These are phyloP conservation scores for Artomyces pyxidatus DNA, from an alignment of 768 basidiomycete species.

Conservation along the genomic window DNA sequence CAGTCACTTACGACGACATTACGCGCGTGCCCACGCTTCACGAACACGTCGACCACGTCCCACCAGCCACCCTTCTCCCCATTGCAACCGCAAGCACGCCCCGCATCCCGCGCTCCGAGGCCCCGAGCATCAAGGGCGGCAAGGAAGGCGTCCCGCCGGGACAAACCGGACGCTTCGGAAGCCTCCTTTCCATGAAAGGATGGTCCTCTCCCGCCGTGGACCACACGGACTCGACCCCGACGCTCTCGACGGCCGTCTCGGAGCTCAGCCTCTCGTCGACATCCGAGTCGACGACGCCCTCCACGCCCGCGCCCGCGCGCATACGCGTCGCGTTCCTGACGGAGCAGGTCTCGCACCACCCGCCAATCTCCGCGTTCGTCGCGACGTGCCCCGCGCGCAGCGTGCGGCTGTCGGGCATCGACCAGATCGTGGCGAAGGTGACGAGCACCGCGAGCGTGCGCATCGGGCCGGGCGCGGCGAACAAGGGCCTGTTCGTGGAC, in stretches of 20 bases:
- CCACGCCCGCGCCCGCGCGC: conserved; percentile 28
- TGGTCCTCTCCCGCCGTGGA: conserved; percentile 38
- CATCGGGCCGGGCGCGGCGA: conserved; percentile 73
- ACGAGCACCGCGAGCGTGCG: conserved; percentile 74
- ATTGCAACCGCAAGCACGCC: conserved; percentile 17
- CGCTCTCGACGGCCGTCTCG: conserved; percentile 48
- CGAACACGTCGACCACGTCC: conserved; percentile 32
- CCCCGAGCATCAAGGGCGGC: conserved; percentile 38
- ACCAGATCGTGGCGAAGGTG: conserved; percentile 91
- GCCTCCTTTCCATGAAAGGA: conserved; percentile 37
- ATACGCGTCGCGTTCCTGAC: conserved; percentile 76
- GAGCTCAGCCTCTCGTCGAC: conserved; percentile 44
- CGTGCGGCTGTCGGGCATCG: conserved; percentile 69
- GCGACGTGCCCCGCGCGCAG: conserved; percentile 68
- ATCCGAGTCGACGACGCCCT: conserved; percentile 1
- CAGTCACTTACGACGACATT: conserved; percentile 44
- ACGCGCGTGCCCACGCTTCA: conserved; percentile 38
- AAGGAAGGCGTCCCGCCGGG: conserved; percentile 45
- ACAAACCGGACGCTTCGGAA: conserved; percentile 50
- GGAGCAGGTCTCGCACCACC: conserved; percentile 96
- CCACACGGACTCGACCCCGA: conserved; percentile 50
- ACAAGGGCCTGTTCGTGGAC: conserved; percentile 82
- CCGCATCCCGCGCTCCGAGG: conserved; percentile 32
- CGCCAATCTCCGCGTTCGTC: conserved; percentile 84
- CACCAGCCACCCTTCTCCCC: conserved; percentile 16